Evolutionary conservation across 306 rosid genomes (phyloP), one percentile per base, ranked within the genome.

Genomic region (Vigna nakashimae): DNA sequence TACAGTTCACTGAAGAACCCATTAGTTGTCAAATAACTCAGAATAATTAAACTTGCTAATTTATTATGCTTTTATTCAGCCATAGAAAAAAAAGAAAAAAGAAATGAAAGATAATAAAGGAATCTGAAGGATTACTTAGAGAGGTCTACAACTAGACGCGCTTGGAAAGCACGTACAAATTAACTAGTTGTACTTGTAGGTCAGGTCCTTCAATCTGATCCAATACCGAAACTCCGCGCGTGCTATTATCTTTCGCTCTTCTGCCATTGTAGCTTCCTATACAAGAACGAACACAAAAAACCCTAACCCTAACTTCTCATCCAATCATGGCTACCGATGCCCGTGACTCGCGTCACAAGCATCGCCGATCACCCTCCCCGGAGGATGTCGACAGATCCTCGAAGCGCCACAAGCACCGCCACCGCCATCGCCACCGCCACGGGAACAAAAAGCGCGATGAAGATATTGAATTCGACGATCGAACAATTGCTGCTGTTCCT

Each of bases 401-500:
- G 5, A 93, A 93, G 83, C 97, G 98, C 71, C 96, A 93, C 83
- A 93, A 91, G 81, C 98, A 90, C 76, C 89, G 93, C 5, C 98
- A 80, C 84, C 88, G 74, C 68, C 94, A 79, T 63, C 83, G 85
- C 18, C 93, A 85, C 81, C 93, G 88, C 74, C 94, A 82, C 70
- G 79, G 82, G 7, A 85, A 84, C 86, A 86, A 72, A 30, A 90
- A 82, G 73, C 87, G 75, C 76, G 97, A 84, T 0, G 78, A 62
- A 30, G 88, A 82, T 28, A 65, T n/a, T 64, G 81, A 78, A 71
- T 69, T 7, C 40, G 88, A 79, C 5, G 79, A 16, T 2, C 88
- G 77, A 77, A 85, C 80, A 8, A 38, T 74, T 56, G 88, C 53
- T 30, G 52, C 66, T 65, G 65, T 77, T 65, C 72, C 69, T 74